Evolutionary conservation across 129 eudicot species (phyloP).

Genomic region (Tagetes erecta): DNA sequence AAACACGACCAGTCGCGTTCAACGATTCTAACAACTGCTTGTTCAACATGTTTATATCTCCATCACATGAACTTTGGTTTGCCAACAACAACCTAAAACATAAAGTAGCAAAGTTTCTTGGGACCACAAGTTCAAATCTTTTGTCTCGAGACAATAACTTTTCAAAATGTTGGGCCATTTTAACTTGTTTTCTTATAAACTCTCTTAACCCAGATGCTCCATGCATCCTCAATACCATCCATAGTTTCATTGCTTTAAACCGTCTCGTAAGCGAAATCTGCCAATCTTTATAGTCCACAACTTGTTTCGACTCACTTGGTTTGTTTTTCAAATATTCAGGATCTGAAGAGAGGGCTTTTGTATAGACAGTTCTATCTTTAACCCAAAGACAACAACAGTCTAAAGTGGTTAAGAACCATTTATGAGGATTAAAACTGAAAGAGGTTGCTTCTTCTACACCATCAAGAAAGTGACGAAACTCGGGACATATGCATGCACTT

Average conservation of each 20-base stretch:
- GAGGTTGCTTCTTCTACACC: slow-evolving; percentile 35
- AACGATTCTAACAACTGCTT: slow-evolving; percentile 2
- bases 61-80: background rate
- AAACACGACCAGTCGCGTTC: background rate
- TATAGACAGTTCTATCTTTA: background rate
- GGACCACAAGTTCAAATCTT: slow-evolving; percentile 38
- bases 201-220: slow-evolving; percentile 16
- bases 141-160: slow-evolving; percentile 20
- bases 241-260: background rate
- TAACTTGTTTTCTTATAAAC: slow-evolving; percentile 24
- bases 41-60: background rate
- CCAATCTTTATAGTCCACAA: slow-evolving; percentile 42
- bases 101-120: slow-evolving; percentile 16
- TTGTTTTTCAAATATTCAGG: slow-evolving; percentile 26
- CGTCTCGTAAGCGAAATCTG: slow-evolving; percentile 16
- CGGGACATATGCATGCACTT: slow-evolving; percentile 27
- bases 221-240: slow-evolving; percentile 22
- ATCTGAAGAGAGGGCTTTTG: slow-evolving; percentile 17
- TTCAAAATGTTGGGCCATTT: slow-evolving; percentile 35
- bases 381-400: slow-evolving; percentile 43
- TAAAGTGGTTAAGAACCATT: slow-evolving; percentile 31
- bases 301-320: background rate
- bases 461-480: slow-evolving; percentile 33
- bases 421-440: slow-evolving; percentile 30
- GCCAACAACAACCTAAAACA: slow-evolving; percentile 5